Evolutionary conservation across 169 alveolate species (phyloP).

Genomic region (Neospora caninum): DNA sequence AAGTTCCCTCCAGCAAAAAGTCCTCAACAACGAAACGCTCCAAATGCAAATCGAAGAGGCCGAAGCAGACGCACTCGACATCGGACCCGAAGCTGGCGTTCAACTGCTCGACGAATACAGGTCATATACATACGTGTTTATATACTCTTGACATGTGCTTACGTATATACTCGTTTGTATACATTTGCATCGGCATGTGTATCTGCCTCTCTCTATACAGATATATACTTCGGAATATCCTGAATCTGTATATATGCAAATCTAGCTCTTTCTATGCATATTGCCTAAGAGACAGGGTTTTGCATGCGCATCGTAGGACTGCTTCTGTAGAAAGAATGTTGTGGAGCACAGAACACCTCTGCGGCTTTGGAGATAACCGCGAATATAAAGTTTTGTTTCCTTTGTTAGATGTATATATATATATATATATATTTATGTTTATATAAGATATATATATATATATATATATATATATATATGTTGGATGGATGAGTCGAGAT

Average conservation of each 20-base stretch:
- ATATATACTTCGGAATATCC: not conserved
- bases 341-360: too few relatives aligned
- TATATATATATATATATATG: too few relatives aligned
- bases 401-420: too few relatives aligned
- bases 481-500: too few relatives aligned
- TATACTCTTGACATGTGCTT: not conserved
- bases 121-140: not conserved
- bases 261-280: too few relatives aligned
- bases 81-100: slow-evolving; percentile 2
- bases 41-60: slow-evolving; percentile 24
- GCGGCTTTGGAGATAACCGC: too few relatives aligned
- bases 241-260: too few relatives aligned
- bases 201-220: not conserved
- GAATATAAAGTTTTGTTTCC: too few relatives aligned
- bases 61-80: not conserved
- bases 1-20: not conserved
- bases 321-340: too few relatives aligned
- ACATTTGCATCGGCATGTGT: not conserved
- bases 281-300: too few relatives aligned
- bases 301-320: too few relatives aligned
- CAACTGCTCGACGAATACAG: slow-evolving; percentile 27
- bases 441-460: not conserved
- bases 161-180: not conserved
- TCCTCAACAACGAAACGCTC: not conserved
- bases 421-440: too few relatives aligned